Evolutionary conservation across 805 yeast species (phyloP), one percentile per base, ranked within the genome.

Genomic region (Kazachstania psychrophila): DNA sequence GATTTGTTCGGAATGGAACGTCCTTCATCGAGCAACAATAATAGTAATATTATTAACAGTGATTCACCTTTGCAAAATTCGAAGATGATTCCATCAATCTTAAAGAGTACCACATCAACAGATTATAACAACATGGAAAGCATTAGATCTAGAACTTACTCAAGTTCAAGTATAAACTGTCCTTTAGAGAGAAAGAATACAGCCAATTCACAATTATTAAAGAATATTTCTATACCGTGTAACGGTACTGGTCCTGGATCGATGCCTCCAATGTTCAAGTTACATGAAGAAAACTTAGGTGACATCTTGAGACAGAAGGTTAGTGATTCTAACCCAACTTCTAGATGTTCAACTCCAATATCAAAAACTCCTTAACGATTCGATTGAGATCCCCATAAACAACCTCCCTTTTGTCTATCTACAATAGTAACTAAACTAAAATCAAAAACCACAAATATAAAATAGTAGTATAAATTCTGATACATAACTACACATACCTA

Each of bases 211-310:
- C 4, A 11, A 13, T 17, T 13, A 4, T 17, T 28, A 3, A 9
- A 22, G 15, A 28, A 28, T 10, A 16, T 28, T 16, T 28, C 31
- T 3, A 32, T 30, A 19, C 32, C 32, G 11, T 19, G 6, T 19
- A 6, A 7, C 15, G 20, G 13, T 14, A 30, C 6, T 17, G 11
- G 5, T 20, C 5, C 24, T 20, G 13, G 20, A 9, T 19, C 17
- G 14, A 22, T 13, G 8, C 9, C 18, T 3, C 20, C 40, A 8
- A 34, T 43, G 5, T 49, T 11, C 9, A 13, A 42, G n/a, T 31
- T 55, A 25, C 53, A 52, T 29, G 42, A 45, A 14, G 52, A 47
- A 27, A 46, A 46, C n/a, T 46, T 49, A 11, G 49, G 54, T 31
- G 51, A 46, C 13, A 49, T 53, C 11, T 32, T 55, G 29, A 44